Evolutionary conservation across 352 stramenopile genomes (phyloP).

Genomic region (Pythium plurisporium): DNA sequence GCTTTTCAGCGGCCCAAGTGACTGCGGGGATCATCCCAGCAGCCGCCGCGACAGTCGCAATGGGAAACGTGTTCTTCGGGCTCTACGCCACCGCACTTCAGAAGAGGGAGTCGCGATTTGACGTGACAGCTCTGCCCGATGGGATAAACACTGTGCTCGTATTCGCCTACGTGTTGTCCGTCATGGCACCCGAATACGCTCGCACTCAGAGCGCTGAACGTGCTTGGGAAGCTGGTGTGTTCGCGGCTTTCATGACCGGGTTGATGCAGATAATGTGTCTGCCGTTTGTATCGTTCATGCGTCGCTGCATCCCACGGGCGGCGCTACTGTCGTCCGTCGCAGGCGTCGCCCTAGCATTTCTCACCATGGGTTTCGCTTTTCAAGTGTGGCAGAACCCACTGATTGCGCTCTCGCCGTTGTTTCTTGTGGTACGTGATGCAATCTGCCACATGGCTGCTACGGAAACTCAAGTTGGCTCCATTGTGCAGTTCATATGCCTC

Average conservation of each 20-base stretch:
- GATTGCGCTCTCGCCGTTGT: conserved; percentile 28
- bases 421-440: conserved; percentile 32
- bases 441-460: too few species aligned
- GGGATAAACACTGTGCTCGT: conserved; percentile 42
- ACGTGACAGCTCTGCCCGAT: conserved; percentile 38
- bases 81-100: conserved; percentile 20
- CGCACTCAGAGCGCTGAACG: conserved; percentile 21
- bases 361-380: conserved; percentile 42
- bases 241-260: conserved; percentile 32
- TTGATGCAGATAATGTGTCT: conserved; percentile 30
- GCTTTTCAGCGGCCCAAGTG: conserved; percentile 21
- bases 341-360: conserved; percentile 32
- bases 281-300: conserved; percentile 28
- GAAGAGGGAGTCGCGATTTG: conserved; percentile 16
- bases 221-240: conserved; percentile 29
- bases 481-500: conserved; percentile 41
- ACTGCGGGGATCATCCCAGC: conserved; percentile 27
- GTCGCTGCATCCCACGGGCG: conserved; percentile 26
- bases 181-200: conserved; percentile 38
- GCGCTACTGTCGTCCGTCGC: conserved; percentile 38
- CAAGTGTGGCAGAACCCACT: conserved; percentile 41
- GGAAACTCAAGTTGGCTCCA: too few species aligned
- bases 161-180: conserved; percentile 35
- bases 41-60: conserved; percentile 24
- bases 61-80: conserved; percentile 33